A percentile compares a stretch with the other conserved stretches of the same genome.
phyloP scores from a whole-genome alignment of 345 rosid genomes.

The Murraya koenigii region DNA sequence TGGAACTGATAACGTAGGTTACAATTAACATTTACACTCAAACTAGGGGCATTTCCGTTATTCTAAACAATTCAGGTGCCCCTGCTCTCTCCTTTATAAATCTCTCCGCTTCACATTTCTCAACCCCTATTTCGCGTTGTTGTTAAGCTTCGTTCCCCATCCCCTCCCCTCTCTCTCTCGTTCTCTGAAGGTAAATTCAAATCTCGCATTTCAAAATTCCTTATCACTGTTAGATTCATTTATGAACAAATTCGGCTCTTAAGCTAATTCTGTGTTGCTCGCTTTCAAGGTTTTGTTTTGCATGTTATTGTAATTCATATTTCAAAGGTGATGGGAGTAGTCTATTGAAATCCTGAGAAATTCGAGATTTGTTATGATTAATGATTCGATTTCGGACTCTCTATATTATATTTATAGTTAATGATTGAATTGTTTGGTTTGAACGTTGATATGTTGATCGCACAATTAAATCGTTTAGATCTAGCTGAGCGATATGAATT shows the following conservation, averaged over 20 bases:
- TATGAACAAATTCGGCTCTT: neutral
- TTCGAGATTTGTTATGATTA: neutral
- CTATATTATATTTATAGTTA: neutral
- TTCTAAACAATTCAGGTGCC: slow-evolving; percentile 8
- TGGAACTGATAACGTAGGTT: neutral
- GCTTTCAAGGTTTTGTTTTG: neutral
- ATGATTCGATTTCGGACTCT: neutral
- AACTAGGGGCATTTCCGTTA: slow-evolving; percentile 28
- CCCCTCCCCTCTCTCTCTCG: slow-evolving; percentile 5
- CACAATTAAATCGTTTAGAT: slow-evolving; percentile 13
- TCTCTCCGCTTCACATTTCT: neutral
- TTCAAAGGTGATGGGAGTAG: neutral
- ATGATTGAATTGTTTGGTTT: slow-evolving; percentile 9
- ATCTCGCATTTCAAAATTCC: neutral
- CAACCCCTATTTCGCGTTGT: slow-evolving; percentile 24
- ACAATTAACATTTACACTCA: neutral
- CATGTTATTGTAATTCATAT: neutral
- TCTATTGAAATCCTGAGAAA: neutral
- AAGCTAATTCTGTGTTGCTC: neutral
- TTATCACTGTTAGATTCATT: neutral
- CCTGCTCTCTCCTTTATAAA: slow-evolving; percentile 7
- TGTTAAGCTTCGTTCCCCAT: slow-evolving; percentile 20
- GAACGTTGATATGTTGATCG: slow-evolving; percentile 12
- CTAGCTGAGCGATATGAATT: slow-evolving; percentile 5
- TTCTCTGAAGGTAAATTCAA: neutral